These are phyloP conservation scores for Plenodomus lindquistii DNA, from an alignment of 2,329 filamentous ascomycete species.

Conservation along the genomic window DNA sequence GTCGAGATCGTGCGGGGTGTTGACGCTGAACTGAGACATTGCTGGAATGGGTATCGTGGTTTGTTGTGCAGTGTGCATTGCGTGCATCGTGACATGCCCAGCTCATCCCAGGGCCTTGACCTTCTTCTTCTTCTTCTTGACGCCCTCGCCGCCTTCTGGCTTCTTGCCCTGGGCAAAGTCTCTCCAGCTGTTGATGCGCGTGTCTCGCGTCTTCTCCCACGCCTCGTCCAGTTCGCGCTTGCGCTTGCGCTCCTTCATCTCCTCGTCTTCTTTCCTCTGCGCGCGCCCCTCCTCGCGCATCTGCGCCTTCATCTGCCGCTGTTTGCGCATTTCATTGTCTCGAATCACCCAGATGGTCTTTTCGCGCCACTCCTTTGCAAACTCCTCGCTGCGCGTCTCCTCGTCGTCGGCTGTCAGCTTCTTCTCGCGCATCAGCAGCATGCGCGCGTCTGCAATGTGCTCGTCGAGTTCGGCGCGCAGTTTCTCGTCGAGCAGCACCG, in stretches of 20 bases:
- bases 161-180: constrained; percentile 74
- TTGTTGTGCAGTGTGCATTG: background rate
- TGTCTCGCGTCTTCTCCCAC: constrained; percentile 91
- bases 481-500: constrained; percentile 91
- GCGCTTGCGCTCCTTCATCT: constrained; percentile 65
- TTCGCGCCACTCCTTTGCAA: constrained; percentile 83
- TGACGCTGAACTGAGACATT: no score
- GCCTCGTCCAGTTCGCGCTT: constrained; percentile 87
- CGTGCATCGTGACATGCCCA: background rate
- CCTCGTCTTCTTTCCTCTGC: constrained; percentile 83
- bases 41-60: background rate
- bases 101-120: constrained; percentile 56
- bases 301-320: constrained; percentile 86
- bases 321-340: constrained; percentile 84
- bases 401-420: constrained; percentile 89
- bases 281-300: constrained; percentile 95
- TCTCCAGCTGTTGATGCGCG: constrained; percentile 91
- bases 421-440: constrained; percentile 90
- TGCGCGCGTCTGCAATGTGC: constrained; percentile 92
- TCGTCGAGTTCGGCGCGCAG: constrained; percentile 85
- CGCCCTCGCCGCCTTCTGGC: constrained; percentile 53
- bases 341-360: constrained; percentile 89
- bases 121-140: constrained; percentile 57
- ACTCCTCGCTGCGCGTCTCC: constrained; percentile 82
- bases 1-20: background rate